Evolutionary conservation across 1,139 yeast genomes (phyloP).

Genomic region (Blastobotrys arbuscula): DNA sequence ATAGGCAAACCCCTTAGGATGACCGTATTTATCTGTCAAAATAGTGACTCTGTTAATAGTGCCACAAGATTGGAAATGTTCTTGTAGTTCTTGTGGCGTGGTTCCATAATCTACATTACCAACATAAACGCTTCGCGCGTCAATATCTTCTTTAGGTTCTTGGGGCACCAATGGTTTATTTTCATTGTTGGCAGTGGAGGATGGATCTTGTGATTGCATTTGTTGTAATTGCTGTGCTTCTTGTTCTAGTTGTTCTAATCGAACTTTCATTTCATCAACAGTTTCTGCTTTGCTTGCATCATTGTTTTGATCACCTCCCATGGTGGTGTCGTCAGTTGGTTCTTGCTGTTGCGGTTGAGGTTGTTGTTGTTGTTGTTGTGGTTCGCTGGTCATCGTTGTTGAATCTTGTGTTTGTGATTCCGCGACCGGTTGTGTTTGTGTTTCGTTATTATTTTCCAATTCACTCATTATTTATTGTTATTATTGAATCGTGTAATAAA

Average conservation of each 20-base stretch:
- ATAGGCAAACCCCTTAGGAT: constrained; percentile 83
- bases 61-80: constrained; percentile 71
- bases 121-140: constrained; percentile 75
- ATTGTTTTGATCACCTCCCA: background rate
- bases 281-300: background rate
- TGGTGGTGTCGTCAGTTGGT: background rate
- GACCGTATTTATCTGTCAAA: constrained; percentile 62
- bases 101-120: constrained; percentile 82
- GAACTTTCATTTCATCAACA: constrained; percentile 32
- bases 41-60: constrained; percentile 80
- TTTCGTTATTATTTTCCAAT: background rate
- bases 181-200: constrained; percentile 28
- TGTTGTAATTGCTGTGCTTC: constrained; percentile 51
- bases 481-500: background rate
- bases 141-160: constrained; percentile 55
- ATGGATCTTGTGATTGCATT: constrained; percentile 34
- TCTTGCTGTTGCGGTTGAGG: background rate
- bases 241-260: constrained; percentile 43
- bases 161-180: constrained; percentile 31
- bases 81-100: constrained; percentile 76
- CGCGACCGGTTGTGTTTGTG: constrained; percentile 1
- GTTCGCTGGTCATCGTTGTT: too few species aligned
- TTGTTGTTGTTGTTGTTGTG: background rate
- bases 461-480: background rate
- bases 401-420: background rate